These are phyloP conservation scores for Porodaedalea pini DNA, from an alignment of 1,284 basidiomycete species.

Conservation along the genomic window DNA sequence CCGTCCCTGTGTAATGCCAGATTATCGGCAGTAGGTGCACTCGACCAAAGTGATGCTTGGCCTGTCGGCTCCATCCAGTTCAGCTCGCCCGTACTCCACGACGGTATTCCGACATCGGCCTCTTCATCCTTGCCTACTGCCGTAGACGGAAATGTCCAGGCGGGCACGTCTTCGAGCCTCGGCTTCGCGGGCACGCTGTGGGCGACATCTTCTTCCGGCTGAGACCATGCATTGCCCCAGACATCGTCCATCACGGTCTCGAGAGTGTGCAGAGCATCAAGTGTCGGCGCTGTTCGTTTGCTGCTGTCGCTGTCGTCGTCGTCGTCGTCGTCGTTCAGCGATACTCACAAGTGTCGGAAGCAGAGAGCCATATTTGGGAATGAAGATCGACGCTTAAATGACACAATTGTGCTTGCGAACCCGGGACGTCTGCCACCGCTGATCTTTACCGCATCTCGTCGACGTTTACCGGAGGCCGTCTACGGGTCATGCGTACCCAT, in stretches of 20 bases:
- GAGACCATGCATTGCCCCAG: constrained; percentile 21
- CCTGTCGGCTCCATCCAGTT: constrained; percentile 19
- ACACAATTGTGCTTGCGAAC: background rate
- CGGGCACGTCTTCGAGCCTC: background rate
- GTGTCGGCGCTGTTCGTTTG: background rate
- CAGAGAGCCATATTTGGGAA: background rate
- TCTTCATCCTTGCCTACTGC: constrained; percentile 12
- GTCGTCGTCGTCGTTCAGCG: background rate
- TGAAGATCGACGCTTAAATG: background rate
- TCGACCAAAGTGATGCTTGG: constrained; percentile 16
- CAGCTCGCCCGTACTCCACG: constrained; percentile 16
- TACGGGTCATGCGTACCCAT: no score
- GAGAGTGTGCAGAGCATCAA: background rate
- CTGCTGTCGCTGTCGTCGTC: no score
- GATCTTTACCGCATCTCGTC: no score
- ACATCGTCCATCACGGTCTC: constrained; percentile 18
- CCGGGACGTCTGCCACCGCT: no score
- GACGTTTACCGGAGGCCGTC: no score
- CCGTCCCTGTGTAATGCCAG: background rate
- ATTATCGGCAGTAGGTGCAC: constrained; percentile 3
- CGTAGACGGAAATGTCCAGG: constrained; percentile 2
- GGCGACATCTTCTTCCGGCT: constrained; percentile 15
- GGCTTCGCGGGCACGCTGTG: constrained; percentile 1
- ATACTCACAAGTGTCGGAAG: background rate
- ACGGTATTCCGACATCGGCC: constrained; percentile 18